phyloP scores from a whole-genome alignment of 2,329 filamentous ascomycete species.

The Cladophialophora yegresii region DNA sequence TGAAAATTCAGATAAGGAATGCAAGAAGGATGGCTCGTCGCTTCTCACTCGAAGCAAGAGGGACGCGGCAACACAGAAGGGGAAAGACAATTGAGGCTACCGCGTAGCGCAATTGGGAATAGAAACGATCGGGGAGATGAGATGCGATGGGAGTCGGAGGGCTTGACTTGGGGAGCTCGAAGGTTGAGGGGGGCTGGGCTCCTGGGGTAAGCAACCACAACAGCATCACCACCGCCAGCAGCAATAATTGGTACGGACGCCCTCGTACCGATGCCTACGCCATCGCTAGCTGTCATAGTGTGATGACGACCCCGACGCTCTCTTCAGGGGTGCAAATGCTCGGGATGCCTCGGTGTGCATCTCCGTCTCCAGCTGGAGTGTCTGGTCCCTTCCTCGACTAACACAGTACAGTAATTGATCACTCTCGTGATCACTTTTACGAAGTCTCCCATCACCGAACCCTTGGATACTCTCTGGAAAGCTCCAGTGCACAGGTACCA shows the following conservation, averaged over 20 bases:
- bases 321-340: background rate
- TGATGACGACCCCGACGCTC: background rate
- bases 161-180: background rate
- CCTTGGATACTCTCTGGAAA: background rate
- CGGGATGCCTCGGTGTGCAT: background rate
- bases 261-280: too few species aligned
- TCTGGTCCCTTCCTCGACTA: background rate
- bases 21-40: slow-evolving; percentile 17
- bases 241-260: background rate
- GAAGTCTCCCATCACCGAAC: background rate
- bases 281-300: background rate
- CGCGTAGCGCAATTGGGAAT: background rate
- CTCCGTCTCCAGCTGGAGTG: background rate
- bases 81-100: slow-evolving; percentile 7
- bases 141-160: background rate
- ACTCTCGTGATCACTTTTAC: too few species aligned
- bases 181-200: background rate
- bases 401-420: background rate
- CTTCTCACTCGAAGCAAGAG: slow-evolving; percentile 13
- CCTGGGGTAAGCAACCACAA: background rate
- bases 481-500: background rate
- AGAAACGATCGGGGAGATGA: background rate
- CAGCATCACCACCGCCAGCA: background rate
- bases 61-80: slow-evolving; percentile 25
- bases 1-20: slow-evolving; percentile 6